Conservation (phyloP, 2,329 filamentous ascomycete species). For the Lachnellula cervina region DNA sequence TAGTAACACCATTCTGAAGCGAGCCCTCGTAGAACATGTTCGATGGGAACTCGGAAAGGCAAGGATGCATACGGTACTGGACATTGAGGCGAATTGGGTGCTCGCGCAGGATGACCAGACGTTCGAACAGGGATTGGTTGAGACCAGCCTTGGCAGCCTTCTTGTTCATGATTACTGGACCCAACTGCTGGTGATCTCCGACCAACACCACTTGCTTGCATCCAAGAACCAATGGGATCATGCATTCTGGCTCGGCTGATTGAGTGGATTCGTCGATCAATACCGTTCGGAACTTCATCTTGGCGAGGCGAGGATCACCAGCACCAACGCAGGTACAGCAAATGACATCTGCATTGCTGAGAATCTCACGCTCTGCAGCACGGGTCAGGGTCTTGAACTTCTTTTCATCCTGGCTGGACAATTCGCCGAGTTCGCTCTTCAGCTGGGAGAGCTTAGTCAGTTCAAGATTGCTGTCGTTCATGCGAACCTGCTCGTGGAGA, state of each 20-base stretch:
- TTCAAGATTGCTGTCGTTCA: constrained; percentile 95
- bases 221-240: constrained; percentile 94
- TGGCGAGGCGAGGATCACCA: constrained; percentile 87
- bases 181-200: constrained; percentile 95
- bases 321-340: constrained; percentile 98
- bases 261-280: constrained; percentile 98
- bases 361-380: constrained; percentile 88
- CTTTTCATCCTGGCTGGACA: constrained; percentile 96
- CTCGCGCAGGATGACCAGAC: constrained; percentile 85
- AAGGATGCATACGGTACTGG: constrained; percentile 99
- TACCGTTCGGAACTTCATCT: constrained; percentile 98
- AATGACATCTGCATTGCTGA: constrained; percentile 93
- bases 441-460: constrained; percentile 88
- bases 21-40: constrained; percentile 99
- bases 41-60: constrained; percentile 92
- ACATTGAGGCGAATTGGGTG: constrained; percentile 91
- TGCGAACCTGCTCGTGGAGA: constrained; percentile 92
- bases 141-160: constrained; percentile 96
- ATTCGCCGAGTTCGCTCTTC: constrained; percentile 84
- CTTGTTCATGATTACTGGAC: constrained; percentile 99
- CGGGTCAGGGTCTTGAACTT: constrained; percentile 96
- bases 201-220: constrained; percentile 99
- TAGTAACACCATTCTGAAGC: constrained; percentile 92
- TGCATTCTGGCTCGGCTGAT: constrained; percentile 95
- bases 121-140: constrained; percentile 97